Evolutionary conservation across 2,329 filamentous ascomycete species (phyloP), one percentile per base, ranked within the genome.

Genomic region (Pseudocercospora fijiensis): DNA sequence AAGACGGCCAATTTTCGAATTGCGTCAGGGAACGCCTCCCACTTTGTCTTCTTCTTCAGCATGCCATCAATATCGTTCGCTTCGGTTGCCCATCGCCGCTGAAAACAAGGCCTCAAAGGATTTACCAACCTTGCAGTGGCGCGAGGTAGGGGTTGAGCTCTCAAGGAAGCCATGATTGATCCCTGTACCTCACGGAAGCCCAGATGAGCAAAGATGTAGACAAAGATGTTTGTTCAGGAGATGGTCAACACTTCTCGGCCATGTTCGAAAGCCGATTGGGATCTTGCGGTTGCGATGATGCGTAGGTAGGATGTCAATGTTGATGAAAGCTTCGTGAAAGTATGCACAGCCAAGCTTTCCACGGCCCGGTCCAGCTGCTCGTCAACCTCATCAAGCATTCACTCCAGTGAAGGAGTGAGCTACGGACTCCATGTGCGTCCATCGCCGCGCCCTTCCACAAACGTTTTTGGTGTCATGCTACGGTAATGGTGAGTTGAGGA

Each of bases 1-100:
- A 68, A 70, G 24, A 70, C 66, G 10, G 68, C 68, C 30, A 70
- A 52, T 47, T 70, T 70, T 37, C 66, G 58, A 11, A 68, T 66
- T 7, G 61, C 27, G 37, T 62, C 64, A 5, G 64, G 64, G 24
- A 65, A 65, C 9, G 57, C 55, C 51, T 70, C 68, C 68, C 68
- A 70, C 18, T 60, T 62, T 9, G 57, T 60, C 58, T 70, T 70
- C 26, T 70, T 57, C 13, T 64, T 41, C 11, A 69, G 64, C 67
- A 68, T 67, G 57, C 64, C 65, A 37, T 67, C 67, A 18, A 69
- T 65, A 24, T 69, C 66, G 27, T 69, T 66, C 4, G 65, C 62
- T 61, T 66, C 52, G 16, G 62, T 64, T 10, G 62, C 62, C 43
- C 51, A 58, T 53, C 62, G 60, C 58, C 26, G 43, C 16, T 55